Base-by-base conservation (phyloP, 352 stramenopile genomes). In the Phytophthora agathidicida region DNA sequence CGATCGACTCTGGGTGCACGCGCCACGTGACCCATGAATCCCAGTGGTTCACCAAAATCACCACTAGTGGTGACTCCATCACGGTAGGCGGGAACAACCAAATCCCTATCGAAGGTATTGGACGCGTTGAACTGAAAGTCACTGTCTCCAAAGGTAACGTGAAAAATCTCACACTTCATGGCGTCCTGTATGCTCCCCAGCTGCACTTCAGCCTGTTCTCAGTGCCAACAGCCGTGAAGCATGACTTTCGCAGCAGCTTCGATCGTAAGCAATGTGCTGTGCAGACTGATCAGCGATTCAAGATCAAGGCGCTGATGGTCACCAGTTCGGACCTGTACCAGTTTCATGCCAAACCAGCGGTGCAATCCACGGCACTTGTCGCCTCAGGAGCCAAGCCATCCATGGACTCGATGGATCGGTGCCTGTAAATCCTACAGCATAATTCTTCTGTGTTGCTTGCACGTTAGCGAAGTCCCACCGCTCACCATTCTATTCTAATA, bases 381-480 rank as follows among this genome's bases (percentile, higher is more conserved):
- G 32, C 33, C 24, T 20, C 7, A 37, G 33, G 22, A 55, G 23
- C 22, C 23, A 37, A 55, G 33, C 33, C 24, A 38, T 37, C 32
- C 7, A 22, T 19, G 52, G 52, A 53, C 32, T 33, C 5, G 30
- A 32, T n/a, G 10, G 22, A 24, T 16, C 38, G 33, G 11, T 11
- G 27, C 0, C 38, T 47, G n/a, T 49, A 43, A 24, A 36, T 22
- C 20, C 11, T 35, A n/a, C 35, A 8, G 26, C 28, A 37, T 14
- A 45, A 2, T 60, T 63, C 27, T 54, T 58, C 28, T 69, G 53
- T 20, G 22, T 20, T 28, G 36, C 52, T 7, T 60, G 60, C 37
- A 49, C 19, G 33, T 52, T 69, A 56, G 60, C 53, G 33, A 70
- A 65, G 49, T 70, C 52, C 7, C 47, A 65, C 20, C 54, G 53